Conservation (phyloP, 2,329 filamentous ascomycete genomes). For the Aschersonia sp. region DNA sequence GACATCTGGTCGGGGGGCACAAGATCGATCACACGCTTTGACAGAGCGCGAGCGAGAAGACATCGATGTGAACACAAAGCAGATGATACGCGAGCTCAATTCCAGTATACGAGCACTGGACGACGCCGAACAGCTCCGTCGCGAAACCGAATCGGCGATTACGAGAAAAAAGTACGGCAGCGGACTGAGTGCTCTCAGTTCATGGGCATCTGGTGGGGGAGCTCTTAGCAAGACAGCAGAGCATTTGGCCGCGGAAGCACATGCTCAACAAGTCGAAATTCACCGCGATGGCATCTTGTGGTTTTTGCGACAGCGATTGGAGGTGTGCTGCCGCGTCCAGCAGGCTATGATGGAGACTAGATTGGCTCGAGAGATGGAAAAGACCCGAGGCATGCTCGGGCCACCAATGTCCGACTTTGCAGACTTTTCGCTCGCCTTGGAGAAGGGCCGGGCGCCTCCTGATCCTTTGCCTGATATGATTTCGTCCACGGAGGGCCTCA, state of each 20-base stretch:
- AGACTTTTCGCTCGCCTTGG: slow-evolving; percentile 12
- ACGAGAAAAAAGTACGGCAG: slow-evolving; percentile 55
- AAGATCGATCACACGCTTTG: slow-evolving; percentile 39
- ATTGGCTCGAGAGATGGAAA: slow-evolving; percentile 72
- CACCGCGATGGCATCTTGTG: slow-evolving; percentile 75
- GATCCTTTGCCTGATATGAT: background rate
- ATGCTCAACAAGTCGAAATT: slow-evolving; percentile 47
- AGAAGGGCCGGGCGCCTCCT: slow-evolving; percentile 2
- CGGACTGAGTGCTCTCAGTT: slow-evolving; percentile 47
- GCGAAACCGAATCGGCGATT: slow-evolving; percentile 57
- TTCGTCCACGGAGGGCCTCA: slow-evolving; percentile 39
- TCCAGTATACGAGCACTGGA: slow-evolving; percentile 65
- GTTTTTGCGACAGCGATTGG: slow-evolving; percentile 62
- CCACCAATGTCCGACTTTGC: slow-evolving; percentile 18
- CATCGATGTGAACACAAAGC: slow-evolving; percentile 76
- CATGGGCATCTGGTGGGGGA: slow-evolving; percentile 50
- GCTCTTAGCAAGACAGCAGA: slow-evolving; percentile 40
- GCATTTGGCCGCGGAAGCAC: slow-evolving; percentile 58
- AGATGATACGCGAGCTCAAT: slow-evolving; percentile 73
- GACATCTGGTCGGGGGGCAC: slow-evolving; percentile 30
- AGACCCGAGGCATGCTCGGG: slow-evolving; percentile 63
- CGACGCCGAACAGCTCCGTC: slow-evolving; percentile 68
- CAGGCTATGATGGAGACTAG: slow-evolving; percentile 87
- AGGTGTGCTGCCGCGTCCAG: slow-evolving; percentile 64
- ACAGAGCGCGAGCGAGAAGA: slow-evolving; percentile 73